Base-by-base conservation (phyloP, 139 green algal genomes). In the Astrephomene gubernaculifera region DNA sequence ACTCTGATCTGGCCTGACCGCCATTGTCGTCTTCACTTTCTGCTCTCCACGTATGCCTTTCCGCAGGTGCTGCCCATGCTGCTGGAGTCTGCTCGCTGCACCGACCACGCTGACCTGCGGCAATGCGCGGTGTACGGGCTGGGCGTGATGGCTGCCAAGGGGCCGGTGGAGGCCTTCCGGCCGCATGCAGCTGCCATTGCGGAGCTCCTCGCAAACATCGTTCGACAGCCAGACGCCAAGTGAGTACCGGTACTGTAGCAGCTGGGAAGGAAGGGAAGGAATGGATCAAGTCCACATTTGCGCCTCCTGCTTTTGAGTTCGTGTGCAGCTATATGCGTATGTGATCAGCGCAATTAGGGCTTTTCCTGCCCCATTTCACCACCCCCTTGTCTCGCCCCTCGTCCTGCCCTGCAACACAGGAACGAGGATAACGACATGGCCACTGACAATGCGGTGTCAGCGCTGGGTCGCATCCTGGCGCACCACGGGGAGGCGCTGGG, bases 81-180 rank as follows among this genome's bases (percentile, higher is more conserved):
- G 64, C 73, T 98, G 60, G 88, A 93, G 41, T 89, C 83, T n/a
- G 83, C 69, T 41, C 61, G 43, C n/a, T n/a, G n/a, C 57, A 85
- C 91, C 70, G 71, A 87, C 29, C 87, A 98, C 72, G 29, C 90
- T 19, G 93, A 95, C 82, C 87, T 99, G 44, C 91, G 97, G 68
- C 97, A 99, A 89, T 98, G 95, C 67, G 90, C 90, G 2, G 95
- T 98, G 57, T 99, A 98, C 87, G 97, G 97, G 22, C 86, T 99
- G 74, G 97, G 97, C 68, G 84, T 96, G 6, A 90, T 95, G 10
- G 97, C 95, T 10, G 60, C 95, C 29, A 89, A 89, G 71, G 83
- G 88, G n/a, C 84, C 88, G 0, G 43, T 38, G n/a, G 89, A 94
- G 54, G 44, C 79, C 24, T 97, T 98, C 85, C 60, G 82, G 60